Evolutionary conservation across 768 basidiomycete genomes (phyloP).

Genomic region (Kwoniella europaea): DNA sequence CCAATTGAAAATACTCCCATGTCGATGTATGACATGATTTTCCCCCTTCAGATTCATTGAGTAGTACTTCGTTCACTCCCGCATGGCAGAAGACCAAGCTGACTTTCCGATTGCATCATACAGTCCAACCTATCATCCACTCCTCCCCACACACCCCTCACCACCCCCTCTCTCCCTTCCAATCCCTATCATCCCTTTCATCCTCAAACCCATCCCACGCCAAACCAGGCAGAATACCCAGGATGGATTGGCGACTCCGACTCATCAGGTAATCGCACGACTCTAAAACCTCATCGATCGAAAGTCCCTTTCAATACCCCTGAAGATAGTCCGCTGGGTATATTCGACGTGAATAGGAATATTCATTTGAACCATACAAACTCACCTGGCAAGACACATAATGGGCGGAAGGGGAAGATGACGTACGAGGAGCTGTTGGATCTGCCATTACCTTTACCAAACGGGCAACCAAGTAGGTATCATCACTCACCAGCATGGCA

Average conservation of each 20-base stretch:
- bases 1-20: too few species aligned
- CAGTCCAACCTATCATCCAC: not conserved
- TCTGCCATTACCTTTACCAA: constrained; percentile 17
- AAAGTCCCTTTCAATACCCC: constrained; percentile 14
- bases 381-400: too few species aligned
- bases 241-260: constrained; percentile 8
- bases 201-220: not conserved
- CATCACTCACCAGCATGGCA: not conserved
- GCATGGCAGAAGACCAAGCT: not conserved
- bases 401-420: constrained; percentile 1
- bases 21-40: too few species aligned
- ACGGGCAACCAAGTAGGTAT: constrained; percentile 20
- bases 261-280: constrained; percentile 11
- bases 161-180: constrained; percentile 1
- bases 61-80: too few species aligned
- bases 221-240: not conserved
- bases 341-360: not conserved
- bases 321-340: constrained; percentile 2
- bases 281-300: constrained; percentile 1
- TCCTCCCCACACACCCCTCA: constrained; percentile 2
- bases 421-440: constrained; percentile 14
- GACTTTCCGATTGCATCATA: not conserved
- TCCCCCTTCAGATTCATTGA: too few species aligned
- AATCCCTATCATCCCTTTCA: not conserved
- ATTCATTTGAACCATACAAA: not conserved